Percentiles rank a stretch among this genome's conserved stretches.
Conservation (phyloP, 306 rosid genomes). For the Prunus mongolica region DNA sequence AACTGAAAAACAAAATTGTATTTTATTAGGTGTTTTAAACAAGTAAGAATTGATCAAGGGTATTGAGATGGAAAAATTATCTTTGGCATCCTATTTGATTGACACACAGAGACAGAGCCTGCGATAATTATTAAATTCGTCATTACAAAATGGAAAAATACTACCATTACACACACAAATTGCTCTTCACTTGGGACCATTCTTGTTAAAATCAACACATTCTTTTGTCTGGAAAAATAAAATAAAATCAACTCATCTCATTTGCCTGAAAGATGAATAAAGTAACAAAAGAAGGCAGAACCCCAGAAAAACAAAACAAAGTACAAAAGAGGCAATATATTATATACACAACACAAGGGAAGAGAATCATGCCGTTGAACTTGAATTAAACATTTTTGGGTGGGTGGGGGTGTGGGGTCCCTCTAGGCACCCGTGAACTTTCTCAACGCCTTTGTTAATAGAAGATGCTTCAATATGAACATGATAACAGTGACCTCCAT, state of each 20-base stretch:
- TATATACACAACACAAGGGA: background rate
- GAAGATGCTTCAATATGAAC: background rate
- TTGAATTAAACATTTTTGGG: background rate
- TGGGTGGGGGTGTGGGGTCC: background rate
- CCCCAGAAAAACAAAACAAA: background rate
- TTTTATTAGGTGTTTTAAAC: background rate
- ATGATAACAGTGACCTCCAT: conserved; percentile 4
- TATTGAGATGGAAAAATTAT: background rate
- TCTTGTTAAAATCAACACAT: background rate
- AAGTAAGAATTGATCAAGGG: background rate
- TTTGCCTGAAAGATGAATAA: background rate
- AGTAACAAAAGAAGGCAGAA: too few relatives aligned
- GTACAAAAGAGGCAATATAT: background rate
- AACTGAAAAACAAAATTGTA: background rate
- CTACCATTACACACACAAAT: background rate
- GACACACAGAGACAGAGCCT: background rate
- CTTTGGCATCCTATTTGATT: background rate
- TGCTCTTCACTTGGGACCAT: background rate
- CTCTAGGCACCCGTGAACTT: conserved; percentile 5
- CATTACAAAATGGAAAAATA: background rate
- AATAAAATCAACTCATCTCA: background rate
- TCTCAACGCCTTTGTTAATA: background rate
- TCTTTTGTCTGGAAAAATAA: background rate
- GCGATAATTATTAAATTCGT: background rate
- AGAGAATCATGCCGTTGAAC: background rate